Evolutionary conservation across 2,329 filamentous ascomycete species (phyloP).

Genomic region (Magnaporthiopsis incrustans): DNA sequence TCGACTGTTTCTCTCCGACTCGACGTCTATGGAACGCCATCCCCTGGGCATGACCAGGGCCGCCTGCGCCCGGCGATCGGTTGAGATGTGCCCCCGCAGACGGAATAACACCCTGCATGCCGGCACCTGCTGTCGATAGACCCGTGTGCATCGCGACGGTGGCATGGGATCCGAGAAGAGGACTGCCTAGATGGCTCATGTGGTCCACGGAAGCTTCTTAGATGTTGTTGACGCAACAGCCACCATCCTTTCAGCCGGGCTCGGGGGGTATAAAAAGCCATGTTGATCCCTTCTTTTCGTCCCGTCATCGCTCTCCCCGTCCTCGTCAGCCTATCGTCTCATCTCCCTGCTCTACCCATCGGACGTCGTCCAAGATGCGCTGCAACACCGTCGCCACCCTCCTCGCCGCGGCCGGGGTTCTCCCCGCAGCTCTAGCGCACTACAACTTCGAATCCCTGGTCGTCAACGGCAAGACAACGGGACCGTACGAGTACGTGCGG

Average conservation of each 20-base stretch:
- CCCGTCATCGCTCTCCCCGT: background rate
- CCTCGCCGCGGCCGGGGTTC: slow-evolving; percentile 2
- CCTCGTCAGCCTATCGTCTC: background rate
- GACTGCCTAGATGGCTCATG: background rate
- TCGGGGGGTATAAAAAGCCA: background rate
- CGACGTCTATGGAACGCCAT: background rate
- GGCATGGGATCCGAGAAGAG: background rate
- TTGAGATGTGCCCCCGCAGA: too few relatives aligned
- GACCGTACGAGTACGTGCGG: slow-evolving; percentile 15
- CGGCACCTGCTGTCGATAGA: background rate
- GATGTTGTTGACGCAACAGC: background rate
- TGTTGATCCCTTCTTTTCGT: background rate
- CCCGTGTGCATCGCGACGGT: background rate
- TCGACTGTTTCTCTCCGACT: background rate
- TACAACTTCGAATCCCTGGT: slow-evolving; percentile 7
- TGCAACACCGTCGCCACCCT: slow-evolving; percentile 3
- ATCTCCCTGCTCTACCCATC: background rate
- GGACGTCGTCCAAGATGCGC: background rate
- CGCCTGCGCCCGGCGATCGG: background rate
- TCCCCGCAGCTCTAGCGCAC: slow-evolving; percentile 3
- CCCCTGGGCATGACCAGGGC: background rate
- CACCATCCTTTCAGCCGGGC: background rate
- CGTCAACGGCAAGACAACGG: slow-evolving; percentile 15
- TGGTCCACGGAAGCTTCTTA: background rate
- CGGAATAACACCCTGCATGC: background rate